Base-by-base conservation (phyloP, 768 basidiomycete genomes). In the Heimioporus sp. region DNA sequence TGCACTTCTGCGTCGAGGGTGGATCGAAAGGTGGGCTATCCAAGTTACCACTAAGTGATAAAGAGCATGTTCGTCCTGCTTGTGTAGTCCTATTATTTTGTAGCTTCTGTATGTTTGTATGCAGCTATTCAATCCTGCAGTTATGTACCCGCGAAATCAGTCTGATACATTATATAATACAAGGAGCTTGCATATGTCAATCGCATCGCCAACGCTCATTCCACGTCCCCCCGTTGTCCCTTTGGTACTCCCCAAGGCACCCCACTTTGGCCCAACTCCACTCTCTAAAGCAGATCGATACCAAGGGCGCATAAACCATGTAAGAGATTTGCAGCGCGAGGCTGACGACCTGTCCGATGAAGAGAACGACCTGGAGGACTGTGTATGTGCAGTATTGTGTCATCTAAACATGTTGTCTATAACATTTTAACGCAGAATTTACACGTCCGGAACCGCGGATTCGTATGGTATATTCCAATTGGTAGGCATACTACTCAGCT, bases 311-410 rank as follows among this genome's bases (percentile, higher is more conserved):
- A 67, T 90, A 57, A 85, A 83, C 59, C 75, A 78, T 31, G 74
- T 78, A 38, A 80, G 90, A 20, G 85, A 92, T 66, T 65, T 90
- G 30, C 78, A 81, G 54, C 80, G 82, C 37, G 89, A 92, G 65
- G 86, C 89, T 76, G 87, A 90, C 43, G 88, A 92, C 60, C 69
- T 92, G 54, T 90, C 87, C 52, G 90, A 92, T 51, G 90, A 92
- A 65, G 90, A 92, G 69, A 80, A 76, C 46, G 87, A 91, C 59
- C 64, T 92, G n/a, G 90, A 92, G 52, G 86, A 87, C 40, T 74
- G 82, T 57, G 90, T 87, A 62, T 56, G 80, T 72, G 30, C 13
- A 9, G 31, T 30, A 31, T 20, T 31, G 21, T 38, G 30, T 16
- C n/a, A 30, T 45, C 12, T 6, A 43, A 28, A 15, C n/a, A 2